Evolutionary conservation across 371 early-diverging fungal species (phyloP).

Genomic region (Mortierella sp.): DNA sequence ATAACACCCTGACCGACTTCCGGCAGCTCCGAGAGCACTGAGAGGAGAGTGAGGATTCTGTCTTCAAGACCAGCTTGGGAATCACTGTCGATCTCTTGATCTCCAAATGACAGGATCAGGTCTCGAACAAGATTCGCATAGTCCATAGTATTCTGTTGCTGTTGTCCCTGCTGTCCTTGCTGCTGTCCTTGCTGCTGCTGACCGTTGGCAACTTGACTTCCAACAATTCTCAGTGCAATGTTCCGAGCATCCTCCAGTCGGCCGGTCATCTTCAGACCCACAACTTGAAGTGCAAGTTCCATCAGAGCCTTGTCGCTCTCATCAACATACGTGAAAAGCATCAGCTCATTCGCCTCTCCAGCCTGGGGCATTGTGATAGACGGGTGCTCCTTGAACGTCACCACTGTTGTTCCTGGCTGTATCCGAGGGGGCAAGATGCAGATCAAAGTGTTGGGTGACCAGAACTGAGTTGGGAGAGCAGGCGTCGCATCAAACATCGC

Average conservation of each 20-base stretch:
- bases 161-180: constrained; percentile 33
- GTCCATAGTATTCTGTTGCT: constrained; percentile 37
- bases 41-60: constrained; percentile 39
- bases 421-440: constrained; percentile 86
- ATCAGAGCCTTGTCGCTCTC: constrained; percentile 88
- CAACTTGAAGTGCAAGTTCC: constrained; percentile 89
- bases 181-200: constrained; percentile 36
- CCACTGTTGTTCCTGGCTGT: constrained; percentile 81
- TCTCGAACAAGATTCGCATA: constrained; percentile 46
- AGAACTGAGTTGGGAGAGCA: constrained; percentile 70
- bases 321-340: constrained; percentile 70
- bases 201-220: constrained; percentile 64
- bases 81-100: constrained; percentile 19
- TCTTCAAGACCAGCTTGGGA: constrained; percentile 43
- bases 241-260: constrained; percentile 78
- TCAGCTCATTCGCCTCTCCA: constrained; percentile 60
- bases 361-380: constrained; percentile 43
- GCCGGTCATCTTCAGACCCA: constrained; percentile 87
- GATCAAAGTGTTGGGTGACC: constrained; percentile 82
- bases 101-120: constrained; percentile 47
- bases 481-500: constrained; percentile 70
- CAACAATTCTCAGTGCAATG: constrained; percentile 83
- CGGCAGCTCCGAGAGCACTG: constrained; percentile 42
- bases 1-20: constrained; percentile 19
- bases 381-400: constrained; percentile 77